These are phyloP conservation scores for Lactifluus rugatus DNA, from an alignment of 768 basidiomycete species.

Conservation along the genomic window DNA sequence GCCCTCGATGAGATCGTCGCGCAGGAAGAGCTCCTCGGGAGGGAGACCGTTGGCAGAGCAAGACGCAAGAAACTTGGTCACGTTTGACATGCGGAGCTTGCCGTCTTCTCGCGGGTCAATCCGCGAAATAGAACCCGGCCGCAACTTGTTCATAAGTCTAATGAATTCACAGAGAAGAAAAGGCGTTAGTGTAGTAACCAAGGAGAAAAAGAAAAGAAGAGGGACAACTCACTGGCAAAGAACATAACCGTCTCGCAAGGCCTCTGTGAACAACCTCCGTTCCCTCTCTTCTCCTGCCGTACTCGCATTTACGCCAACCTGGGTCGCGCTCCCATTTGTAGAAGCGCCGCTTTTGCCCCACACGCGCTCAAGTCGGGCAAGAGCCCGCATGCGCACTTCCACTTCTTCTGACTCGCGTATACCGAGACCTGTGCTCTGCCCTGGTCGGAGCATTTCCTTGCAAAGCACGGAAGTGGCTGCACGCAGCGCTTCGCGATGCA, in stretches of 20 bases:
- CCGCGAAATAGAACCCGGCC: constrained; percentile 47
- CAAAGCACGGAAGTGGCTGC: constrained; percentile 54
- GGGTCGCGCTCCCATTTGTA: constrained; percentile 33
- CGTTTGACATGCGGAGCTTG: constrained; percentile 54
- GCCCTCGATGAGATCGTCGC: constrained; percentile 57
- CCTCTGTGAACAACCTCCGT: constrained; percentile 60
- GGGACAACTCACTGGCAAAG: constrained; percentile 87
- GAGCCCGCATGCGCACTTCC: constrained; percentile 48
- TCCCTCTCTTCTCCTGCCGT: constrained; percentile 66
- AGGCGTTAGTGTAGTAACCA: constrained; percentile 16
- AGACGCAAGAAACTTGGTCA: constrained; percentile 69
- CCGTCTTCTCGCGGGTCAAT: constrained; percentile 62
- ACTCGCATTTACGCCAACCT: constrained; percentile 32
- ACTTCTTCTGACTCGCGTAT: constrained; percentile 65
- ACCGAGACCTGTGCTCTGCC: constrained; percentile 43
- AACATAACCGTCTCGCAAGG: constrained; percentile 74
- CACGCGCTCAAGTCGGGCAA: constrained; percentile 61
- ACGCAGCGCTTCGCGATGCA: constrained; percentile 60
- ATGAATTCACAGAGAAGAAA: constrained; percentile 19
- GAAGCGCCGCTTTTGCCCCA: constrained; percentile 58
- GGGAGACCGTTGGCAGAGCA: constrained; percentile 58
- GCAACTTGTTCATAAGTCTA: constrained; percentile 74
- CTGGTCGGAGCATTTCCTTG: constrained; percentile 54
- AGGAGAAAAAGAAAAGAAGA: constrained; percentile 7
- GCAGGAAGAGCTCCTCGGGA: constrained; percentile 54